These are phyloP conservation scores for Neofusicoccum parvum DNA, from an alignment of 2,329 filamentous ascomycete species.

Conservation along the genomic window DNA sequence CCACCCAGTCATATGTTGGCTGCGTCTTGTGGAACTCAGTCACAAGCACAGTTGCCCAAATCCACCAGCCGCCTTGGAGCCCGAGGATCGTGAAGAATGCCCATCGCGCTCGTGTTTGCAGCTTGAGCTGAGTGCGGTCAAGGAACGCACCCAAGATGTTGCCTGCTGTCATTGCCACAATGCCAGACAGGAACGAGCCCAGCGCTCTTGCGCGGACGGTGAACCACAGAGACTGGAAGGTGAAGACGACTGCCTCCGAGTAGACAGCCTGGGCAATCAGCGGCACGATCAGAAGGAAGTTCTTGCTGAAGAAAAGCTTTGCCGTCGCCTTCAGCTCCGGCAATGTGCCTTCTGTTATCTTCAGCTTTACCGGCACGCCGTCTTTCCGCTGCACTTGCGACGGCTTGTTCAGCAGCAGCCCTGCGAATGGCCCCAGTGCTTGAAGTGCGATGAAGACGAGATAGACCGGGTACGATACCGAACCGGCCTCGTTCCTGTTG, in stretches of 20 bases:
- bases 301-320: slow-evolving; percentile 61
- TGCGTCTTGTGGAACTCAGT: slow-evolving; percentile 60
- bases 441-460: slow-evolving; percentile 72
- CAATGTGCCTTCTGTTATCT: slow-evolving; percentile 59
- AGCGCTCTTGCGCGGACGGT: slow-evolving; percentile 68
- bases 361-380: slow-evolving; percentile 62
- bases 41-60: slow-evolving; percentile 68
- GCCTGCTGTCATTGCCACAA: slow-evolving; percentile 66
- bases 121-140: slow-evolving; percentile 57
- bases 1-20: slow-evolving; percentile 68
- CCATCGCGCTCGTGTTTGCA: slow-evolving; percentile 57
- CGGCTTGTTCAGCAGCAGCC: slow-evolving; percentile 63
- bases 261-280: slow-evolving; percentile 74
- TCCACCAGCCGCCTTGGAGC: slow-evolving; percentile 71
- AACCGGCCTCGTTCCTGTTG: slow-evolving; percentile 58
- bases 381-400: slow-evolving; percentile 66
- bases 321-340: slow-evolving; percentile 63
- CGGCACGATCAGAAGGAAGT: slow-evolving; percentile 66
- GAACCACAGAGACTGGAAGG: slow-evolving; percentile 68
- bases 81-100: slow-evolving; percentile 58
- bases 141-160: slow-evolving; percentile 68
- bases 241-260: slow-evolving; percentile 72
- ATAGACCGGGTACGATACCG: slow-evolving; percentile 70
- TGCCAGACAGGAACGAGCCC: slow-evolving; percentile 70
- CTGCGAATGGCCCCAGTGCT: slow-evolving; percentile 65